These are phyloP conservation scores for Colletotrichum filicis DNA, from an alignment of 2,329 filamentous ascomycete species.

Conservation along the genomic window DNA sequence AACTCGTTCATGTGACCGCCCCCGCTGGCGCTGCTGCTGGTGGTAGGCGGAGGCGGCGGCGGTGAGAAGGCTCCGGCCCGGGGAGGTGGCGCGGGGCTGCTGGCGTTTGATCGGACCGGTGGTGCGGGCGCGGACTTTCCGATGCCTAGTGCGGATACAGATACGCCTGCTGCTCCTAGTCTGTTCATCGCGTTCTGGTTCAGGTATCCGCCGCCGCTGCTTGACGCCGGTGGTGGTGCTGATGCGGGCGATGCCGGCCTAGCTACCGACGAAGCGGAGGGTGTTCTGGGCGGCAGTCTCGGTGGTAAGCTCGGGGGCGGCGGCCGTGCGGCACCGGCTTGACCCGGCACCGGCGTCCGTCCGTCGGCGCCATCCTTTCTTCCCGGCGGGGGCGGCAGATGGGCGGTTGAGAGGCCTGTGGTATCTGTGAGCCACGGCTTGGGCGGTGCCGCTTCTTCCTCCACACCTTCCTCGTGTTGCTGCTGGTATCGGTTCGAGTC, in stretches of 20 bases:
- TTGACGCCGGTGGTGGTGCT: slow-evolving; percentile 36
- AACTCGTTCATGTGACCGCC: slow-evolving; percentile 70
- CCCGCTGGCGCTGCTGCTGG: too few relatives aligned
- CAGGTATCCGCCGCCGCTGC: slow-evolving; percentile 44
- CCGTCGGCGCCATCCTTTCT: slow-evolving; percentile 56
- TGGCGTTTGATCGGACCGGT: slow-evolving; percentile 40
- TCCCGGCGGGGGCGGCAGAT: slow-evolving; percentile 77
- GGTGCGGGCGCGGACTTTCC: slow-evolving; percentile 49
- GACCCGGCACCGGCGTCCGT: slow-evolving; percentile 41
- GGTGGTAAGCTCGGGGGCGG: slow-evolving; percentile 78
- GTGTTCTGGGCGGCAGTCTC: slow-evolving; percentile 65
- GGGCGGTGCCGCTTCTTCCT: slow-evolving; percentile 59
- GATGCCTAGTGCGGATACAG: slow-evolving; percentile 83
- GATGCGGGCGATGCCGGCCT: slow-evolving; percentile 48
- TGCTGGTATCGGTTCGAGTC: slow-evolving; percentile 31
- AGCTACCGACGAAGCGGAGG: slow-evolving; percentile 42
- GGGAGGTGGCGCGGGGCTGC: slow-evolving; percentile 42
- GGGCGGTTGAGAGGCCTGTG: slow-evolving; percentile 74
- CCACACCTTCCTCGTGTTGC: slow-evolving; percentile 41
- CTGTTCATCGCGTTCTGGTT: slow-evolving; percentile 71
- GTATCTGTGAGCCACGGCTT: slow-evolving; percentile 76
- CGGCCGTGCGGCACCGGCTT: slow-evolving; percentile 40
- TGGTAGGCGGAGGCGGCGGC: not conserved
- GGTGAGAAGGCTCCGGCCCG: slow-evolving; percentile 37
- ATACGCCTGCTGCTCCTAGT: slow-evolving; percentile 79